Evolutionary conservation across 2,329 filamentous ascomycete species (phyloP), one percentile per base, ranked within the genome.

Genomic region (Coleophoma crateriformis): DNA sequence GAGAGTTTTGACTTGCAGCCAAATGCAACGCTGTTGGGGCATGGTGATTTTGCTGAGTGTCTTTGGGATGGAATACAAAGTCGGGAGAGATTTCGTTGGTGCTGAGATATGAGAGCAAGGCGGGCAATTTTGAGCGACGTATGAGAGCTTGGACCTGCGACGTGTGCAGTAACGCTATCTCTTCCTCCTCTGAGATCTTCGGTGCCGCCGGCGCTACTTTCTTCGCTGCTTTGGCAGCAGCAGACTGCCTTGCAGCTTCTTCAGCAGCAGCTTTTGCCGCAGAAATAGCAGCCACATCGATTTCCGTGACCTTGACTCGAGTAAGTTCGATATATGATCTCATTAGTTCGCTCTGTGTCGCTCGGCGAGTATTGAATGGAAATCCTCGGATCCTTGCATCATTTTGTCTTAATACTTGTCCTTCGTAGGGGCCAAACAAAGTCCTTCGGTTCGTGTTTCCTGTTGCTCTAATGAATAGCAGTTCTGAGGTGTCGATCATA

Each of bases 311-410:
- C 68, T 99, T 96, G 14, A 96, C 78, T 14, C 94, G 78, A 0
- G 94, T 99, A 33, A 99, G 77, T 70, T 99, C 94, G 54, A 95
- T 87, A 61, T 96, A 99, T 1, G 87, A 87, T 37, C 92, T 82
- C 87, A 97, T 94, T 0, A 99, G 82, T 67, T 99, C 94, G 44
- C 87, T 88, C 63, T 97, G 91, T 0, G 94, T 99, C 1, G 94
- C 90, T 50, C 94, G 78, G 12, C 90, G 81, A 8, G 94, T 99
- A 66, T 80, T 96, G 67, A 99, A 99, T 0, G 94, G 94, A 55
- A 99, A 96, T 0, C 88, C 86, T 49, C 94, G 79, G 61, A 96
- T 77, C 34, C 94, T 78, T 1, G 84, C 74, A 62, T 99, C 94
- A 53, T 90, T 89, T 11, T 83, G 79, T 50, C 77, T 82, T 48